Conservation (phyloP, 257 asterid species). For the Anisodus acutangulus region DNA sequence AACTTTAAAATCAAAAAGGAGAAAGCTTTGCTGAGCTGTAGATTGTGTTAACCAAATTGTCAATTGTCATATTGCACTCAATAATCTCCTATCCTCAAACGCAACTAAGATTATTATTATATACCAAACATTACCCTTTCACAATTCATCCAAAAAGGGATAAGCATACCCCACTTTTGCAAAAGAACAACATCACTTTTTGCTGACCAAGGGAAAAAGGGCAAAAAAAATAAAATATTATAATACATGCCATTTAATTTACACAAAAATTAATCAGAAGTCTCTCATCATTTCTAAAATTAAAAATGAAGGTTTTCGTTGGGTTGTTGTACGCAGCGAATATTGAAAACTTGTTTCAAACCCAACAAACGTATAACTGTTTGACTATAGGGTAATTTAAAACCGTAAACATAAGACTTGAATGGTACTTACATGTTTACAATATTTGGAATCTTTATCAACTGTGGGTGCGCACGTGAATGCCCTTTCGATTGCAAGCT, state of each 20-base stretch:
- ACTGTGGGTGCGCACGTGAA: too few species aligned
- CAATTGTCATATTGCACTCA: conserved; percentile 20
- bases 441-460: too few species aligned
- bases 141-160: conserved; percentile 16
- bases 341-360: too few species aligned
- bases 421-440: too few species aligned
- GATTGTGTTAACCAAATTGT: neutral
- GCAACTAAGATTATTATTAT: conserved; percentile 1
- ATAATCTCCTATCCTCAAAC: conserved; percentile 6
- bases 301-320: too few species aligned
- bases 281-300: neutral
- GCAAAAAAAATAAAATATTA: neutral
- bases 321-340: too few species aligned
- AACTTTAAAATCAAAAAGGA: neutral
- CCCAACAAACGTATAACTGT: too few species aligned
- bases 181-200: conserved; percentile 27
- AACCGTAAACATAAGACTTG: too few species aligned
- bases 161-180: conserved; percentile 23
- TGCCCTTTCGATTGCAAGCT: too few species aligned
- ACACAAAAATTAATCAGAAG: neutral
- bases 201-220: conserved; percentile 21
- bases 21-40: neutral
- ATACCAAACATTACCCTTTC: conserved; percentile 31
- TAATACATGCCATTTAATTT: neutral
- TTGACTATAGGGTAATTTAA: too few species aligned